These are phyloP conservation scores for Agroathelia rolfsii DNA, from an alignment of 1,284 basidiomycete species.

Conservation along the genomic window DNA sequence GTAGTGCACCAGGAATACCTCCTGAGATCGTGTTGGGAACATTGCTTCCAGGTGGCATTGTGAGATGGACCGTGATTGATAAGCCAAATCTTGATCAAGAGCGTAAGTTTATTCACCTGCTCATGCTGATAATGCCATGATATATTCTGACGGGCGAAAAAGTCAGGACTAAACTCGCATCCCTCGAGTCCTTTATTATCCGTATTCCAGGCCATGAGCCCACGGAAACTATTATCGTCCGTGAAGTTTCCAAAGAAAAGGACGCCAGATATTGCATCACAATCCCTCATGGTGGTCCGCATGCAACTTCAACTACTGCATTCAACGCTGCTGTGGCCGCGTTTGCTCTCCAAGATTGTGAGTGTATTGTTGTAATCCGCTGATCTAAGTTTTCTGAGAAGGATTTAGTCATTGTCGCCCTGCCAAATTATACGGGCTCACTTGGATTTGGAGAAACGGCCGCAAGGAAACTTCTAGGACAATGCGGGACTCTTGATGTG, in stretches of 20 bases:
- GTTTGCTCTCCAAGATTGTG: constrained; percentile 54
- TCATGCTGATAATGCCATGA: neutral
- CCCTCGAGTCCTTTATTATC: constrained; percentile 31
- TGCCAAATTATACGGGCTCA: constrained; percentile 66
- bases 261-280: constrained; percentile 36
- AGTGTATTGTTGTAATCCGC: constrained; percentile 13
- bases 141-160: constrained; percentile 26
- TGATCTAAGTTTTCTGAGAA: neutral
- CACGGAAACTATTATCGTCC: constrained; percentile 44
- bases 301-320: constrained; percentile 35
- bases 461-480: constrained; percentile 36
- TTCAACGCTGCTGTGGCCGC: constrained; percentile 36
- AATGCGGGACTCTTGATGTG: constrained; percentile 59
- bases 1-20: constrained; percentile 40
- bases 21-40: constrained; percentile 41
- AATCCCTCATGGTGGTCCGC: constrained; percentile 64
- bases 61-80: constrained; percentile 33
- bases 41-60: constrained; percentile 19
- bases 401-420: constrained; percentile 41
- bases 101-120: constrained; percentile 23
- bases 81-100: constrained; percentile 27
- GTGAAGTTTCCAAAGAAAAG: constrained; percentile 14
- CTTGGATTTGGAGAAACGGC: constrained; percentile 45
- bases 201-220: constrained; percentile 37
- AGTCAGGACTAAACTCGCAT: constrained; percentile 29